These are phyloP conservation scores for Hanseniaspora thailandica DNA, from an alignment of 805 yeast species.

Conservation along the genomic window DNA sequence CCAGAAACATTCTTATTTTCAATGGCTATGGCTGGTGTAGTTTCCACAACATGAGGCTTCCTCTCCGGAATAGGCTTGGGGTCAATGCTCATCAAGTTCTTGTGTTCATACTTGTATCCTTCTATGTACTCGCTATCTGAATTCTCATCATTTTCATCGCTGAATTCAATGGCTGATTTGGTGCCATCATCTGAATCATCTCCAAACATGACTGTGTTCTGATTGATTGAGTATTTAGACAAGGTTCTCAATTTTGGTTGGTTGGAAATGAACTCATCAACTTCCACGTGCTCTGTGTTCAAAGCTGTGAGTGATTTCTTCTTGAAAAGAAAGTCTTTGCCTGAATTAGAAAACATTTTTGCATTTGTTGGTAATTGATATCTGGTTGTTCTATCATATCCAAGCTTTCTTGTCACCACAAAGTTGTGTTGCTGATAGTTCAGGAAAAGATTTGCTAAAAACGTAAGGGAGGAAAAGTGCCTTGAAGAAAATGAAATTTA, in stretches of 20 bases:
- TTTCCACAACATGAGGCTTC: neutral
- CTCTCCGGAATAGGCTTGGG: constrained; percentile 6
- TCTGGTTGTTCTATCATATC: neutral
- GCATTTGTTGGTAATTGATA: neutral
- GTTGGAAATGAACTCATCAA: neutral
- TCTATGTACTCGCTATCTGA: constrained; percentile 5
- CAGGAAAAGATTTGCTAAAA: no score
- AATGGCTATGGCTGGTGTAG: neutral
- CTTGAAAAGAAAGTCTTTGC: neutral
- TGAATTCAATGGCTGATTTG: constrained; percentile 6
- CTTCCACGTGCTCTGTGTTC: neutral
- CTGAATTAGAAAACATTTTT: constrained; percentile 1
- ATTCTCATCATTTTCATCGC: constrained; percentile 3
- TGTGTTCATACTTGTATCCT: constrained; percentile 11
- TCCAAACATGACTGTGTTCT: constrained; percentile 4
- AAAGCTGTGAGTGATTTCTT: neutral
- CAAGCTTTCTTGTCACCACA: no score
- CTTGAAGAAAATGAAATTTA: no score
- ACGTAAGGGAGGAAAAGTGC: no score
- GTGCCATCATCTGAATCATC: neutral
- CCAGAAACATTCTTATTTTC: neutral
- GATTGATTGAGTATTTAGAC: neutral
- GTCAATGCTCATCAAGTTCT: constrained; percentile 4
- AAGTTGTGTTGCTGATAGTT: no score
- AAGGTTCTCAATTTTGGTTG: neutral